Conservation (phyloP, 2,329 filamentous ascomycete species). For the Nectriaceae sp. region DNA sequence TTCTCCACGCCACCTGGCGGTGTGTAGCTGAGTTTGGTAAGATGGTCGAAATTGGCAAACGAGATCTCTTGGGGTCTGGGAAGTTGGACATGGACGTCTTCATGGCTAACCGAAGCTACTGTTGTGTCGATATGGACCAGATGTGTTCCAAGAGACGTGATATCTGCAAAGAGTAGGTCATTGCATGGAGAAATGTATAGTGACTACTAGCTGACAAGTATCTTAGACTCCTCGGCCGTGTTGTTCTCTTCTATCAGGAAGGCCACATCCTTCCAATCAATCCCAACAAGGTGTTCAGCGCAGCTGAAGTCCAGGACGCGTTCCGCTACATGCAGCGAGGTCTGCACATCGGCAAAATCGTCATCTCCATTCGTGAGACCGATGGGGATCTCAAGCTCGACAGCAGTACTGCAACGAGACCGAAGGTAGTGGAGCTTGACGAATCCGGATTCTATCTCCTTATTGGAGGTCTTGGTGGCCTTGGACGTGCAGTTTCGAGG, state of each 20-base stretch:
- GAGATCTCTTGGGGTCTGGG: constrained; percentile 36
- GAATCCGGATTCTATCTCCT: constrained; percentile 30
- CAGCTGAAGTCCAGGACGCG: constrained; percentile 35
- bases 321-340: constrained; percentile 47
- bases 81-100: constrained; percentile 48
- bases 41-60: constrained; percentile 39
- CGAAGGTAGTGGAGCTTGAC: constrained; percentile 10
- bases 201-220: too few species aligned
- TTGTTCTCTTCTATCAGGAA: constrained; percentile 9
- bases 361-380: constrained; percentile 30
- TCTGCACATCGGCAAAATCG: constrained; percentile 44
- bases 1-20: constrained; percentile 34
- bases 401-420: neutral
- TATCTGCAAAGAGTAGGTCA: neutral
- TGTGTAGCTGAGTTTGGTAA: constrained; percentile 37
- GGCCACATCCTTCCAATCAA: constrained; percentile 23
- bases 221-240: constrained; percentile 1
- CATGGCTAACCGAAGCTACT: constrained; percentile 29
- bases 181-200: too few species aligned
- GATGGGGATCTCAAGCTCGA: constrained; percentile 1
- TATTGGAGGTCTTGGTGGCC: constrained; percentile 34
- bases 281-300: constrained; percentile 26
- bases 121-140: neutral
- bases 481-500: constrained; percentile 29
- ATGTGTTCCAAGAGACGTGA: neutral